These are phyloP conservation scores for Adansonia digitata DNA, from an alignment of 345 rosid genomes.

Conservation along the genomic window DNA sequence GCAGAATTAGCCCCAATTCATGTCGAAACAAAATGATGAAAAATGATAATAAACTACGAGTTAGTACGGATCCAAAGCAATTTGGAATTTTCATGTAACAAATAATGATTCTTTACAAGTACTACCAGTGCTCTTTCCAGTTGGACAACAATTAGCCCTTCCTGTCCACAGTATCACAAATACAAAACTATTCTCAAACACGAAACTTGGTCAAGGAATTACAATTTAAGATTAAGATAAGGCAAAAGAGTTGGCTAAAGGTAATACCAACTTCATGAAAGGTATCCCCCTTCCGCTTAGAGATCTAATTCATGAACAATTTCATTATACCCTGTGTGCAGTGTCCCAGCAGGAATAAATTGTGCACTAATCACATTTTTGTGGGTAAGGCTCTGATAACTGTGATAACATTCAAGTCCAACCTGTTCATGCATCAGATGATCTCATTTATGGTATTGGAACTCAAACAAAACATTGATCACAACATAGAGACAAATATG, in stretches of 20 bases:
- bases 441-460: not conserved
- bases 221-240: not conserved
- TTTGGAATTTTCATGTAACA: slow-evolving; percentile 20
- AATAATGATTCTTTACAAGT: slow-evolving; percentile 22
- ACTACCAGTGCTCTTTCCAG: slow-evolving; percentile 12
- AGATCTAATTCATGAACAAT: too few species aligned
- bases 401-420: not conserved
- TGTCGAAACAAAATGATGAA: too few species aligned
- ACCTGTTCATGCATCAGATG: slow-evolving; percentile 15
- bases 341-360: not conserved
- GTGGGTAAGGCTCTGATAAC: not conserved
- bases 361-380: not conserved
- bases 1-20: too few species aligned
- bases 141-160: slow-evolving; percentile 28
- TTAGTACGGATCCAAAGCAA: slow-evolving; percentile 11
- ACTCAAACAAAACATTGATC: not conserved
- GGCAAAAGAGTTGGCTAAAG: not conserved
- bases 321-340: too few species aligned
- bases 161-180: not conserved
- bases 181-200: not conserved
- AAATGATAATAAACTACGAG: too few species aligned
- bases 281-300: too few species aligned
- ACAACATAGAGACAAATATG: not conserved
- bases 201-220: not conserved
- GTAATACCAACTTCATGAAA: too few species aligned